Base-by-base conservation (phyloP, 305 asterid genomes). In the Fraxinus platypoda region DNA sequence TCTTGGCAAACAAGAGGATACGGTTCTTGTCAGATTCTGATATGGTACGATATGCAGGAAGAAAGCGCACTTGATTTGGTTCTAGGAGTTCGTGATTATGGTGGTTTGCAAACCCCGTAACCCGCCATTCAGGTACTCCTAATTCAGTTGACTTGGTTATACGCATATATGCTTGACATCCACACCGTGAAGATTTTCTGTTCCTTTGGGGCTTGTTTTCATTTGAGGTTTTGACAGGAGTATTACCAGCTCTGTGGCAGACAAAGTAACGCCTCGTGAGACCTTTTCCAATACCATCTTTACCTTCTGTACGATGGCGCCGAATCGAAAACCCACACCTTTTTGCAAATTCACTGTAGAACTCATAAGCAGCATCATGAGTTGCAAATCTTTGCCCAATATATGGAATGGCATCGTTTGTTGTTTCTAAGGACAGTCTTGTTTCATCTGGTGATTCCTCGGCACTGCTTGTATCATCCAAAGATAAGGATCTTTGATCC, bases 231-330 rank as follows among this genome's bases (percentile, higher is more conserved):
- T 96, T 96, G 34, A 85, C 85, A 13, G 98, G 98, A 54, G 99
- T 94, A 85, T 93, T 96, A 8, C 99, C 99, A 0, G 98, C 97
- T 21, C 99, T 98, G 76, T 96, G 99, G 88, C 99, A 96, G 68
- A 96, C 98, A 78, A 96, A 96, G 86, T 96, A 94, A 57, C 98
- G 98, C 87, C 99, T 87, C 0, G 97, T 95, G 77, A 95, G 94
- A 43, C 99, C 99, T 88, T 94, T 96, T 19, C 98, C 98, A 33
- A 94, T 92, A 17, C 99, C 99, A 77, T 92, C 97, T 87, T 94
- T 94, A 35, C 98, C 98, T 88, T 94, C 99, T 23, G 98, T 94
- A 0, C 98, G 88, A 74, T 94, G 98, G 15, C 98, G 95, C 86
- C 99, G 88, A 49, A 94, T 96, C n/a, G 99, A 96, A 83, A 96